Evolutionary conservation across 1,284 basidiomycete species (phyloP).

Genomic region (Xerocomus nothofagi): DNA sequence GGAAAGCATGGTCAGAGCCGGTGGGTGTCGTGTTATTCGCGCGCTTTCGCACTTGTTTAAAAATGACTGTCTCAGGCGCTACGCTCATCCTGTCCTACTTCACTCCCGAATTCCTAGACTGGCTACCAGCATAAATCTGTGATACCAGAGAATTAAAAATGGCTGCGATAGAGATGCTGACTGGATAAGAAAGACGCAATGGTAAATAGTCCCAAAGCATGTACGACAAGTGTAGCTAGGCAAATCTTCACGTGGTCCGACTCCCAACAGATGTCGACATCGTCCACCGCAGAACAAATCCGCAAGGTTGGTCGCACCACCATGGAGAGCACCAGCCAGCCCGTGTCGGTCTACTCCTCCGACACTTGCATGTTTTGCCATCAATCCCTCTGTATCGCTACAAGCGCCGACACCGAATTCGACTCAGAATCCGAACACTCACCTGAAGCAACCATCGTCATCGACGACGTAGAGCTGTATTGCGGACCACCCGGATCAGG

Average conservation of each 20-base stretch:
- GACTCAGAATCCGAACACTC: conserved; percentile 4
- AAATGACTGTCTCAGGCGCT: conserved; percentile 54
- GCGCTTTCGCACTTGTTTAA: not conserved
- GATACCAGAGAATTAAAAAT: not conserved
- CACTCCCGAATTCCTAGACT: conserved; percentile 92
- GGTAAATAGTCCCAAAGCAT: not conserved
- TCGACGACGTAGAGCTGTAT: conserved; percentile 29
- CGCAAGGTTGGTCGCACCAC: not conserved
- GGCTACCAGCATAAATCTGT: conserved; percentile 60
- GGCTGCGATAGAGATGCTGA: not conserved
- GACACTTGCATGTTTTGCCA: conserved; percentile 30
- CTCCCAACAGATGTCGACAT: not conserved
- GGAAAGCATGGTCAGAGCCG: conserved; percentile 89
- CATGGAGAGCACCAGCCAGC: conserved; percentile 11
- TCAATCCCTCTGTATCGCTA: conserved; percentile 15
- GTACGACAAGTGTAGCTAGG: not conserved
- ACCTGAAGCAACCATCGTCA: conserved; percentile 9
- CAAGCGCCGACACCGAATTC: conserved; percentile 1
- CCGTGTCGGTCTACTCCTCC: conserved; percentile 16
- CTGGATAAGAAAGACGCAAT: not conserved
- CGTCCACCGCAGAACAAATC: not conserved
- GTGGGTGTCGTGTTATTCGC: conserved; percentile 47
- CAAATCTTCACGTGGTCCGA: not conserved
- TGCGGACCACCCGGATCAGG: conserved; percentile 26
- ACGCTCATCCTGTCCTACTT: conserved; percentile 93